Evolutionary conservation across 2,329 filamentous ascomycete genomes (phyloP), one percentile per base, ranked within the genome.

Genomic region (Exophiala sp.): DNA sequence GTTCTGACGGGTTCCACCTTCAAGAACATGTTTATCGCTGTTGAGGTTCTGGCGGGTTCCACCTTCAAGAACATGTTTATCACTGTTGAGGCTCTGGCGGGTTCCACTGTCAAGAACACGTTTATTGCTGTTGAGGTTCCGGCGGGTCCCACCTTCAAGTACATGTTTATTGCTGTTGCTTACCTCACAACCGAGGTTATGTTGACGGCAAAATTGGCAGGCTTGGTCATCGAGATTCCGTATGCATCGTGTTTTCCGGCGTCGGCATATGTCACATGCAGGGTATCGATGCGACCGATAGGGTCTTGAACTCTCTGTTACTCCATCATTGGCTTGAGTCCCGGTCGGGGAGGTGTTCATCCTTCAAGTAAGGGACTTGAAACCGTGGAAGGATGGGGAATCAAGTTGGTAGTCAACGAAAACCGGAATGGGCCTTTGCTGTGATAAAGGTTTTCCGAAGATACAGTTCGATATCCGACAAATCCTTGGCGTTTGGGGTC

Each of bases 201-300:
- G 45, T 32, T 24, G 45, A 11, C 36, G 14, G 21, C 45, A 47
- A 18, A 38, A 47, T 3, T 38, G 32, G 18, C 45, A 47, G 21
- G 45, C 32, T 20, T 47, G 45, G 16, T 21, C 18, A 16, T 47
- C 45, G 12, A 47, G 18, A 20, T 47, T 35, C 21, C 33, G 18
- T 5, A 32, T 47, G 18, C 45, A 47, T 12, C 45, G 45, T 8
- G 45, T 38, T 39, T 21, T 47, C 33, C 45, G 45, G 18, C 45
- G 12, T 47, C 45, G 45, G 45, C 45, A 47, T 12, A 47, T 12
- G 14, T 47, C 45, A 18, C 45, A 47, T 12, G 45, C 45, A 8
- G 45, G 45, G 21, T 18, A 47, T 9, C 45, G 45, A 9, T 47
- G 45, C n/a, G 45, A 47, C 11, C 45, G 45, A 24, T 47, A 47